Base-by-base conservation (phyloP, 2,329 filamentous ascomycete species). In the Colletotrichum sp. region DNA sequence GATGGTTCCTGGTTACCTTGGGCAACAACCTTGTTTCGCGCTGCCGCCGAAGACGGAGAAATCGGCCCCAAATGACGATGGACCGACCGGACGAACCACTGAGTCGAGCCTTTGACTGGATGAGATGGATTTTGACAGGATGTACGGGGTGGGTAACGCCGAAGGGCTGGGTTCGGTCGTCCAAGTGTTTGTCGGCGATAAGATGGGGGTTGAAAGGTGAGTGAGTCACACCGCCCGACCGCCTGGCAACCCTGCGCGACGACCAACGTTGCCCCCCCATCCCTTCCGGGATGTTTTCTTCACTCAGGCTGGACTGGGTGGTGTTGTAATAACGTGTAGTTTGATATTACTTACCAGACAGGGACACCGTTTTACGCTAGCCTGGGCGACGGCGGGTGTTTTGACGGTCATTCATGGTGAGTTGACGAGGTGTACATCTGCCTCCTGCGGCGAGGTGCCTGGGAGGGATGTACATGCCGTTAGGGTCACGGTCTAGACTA, bases 151-250 rank as follows among this genome's bases (percentile, higher is more conserved):
- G 18, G 27, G 29, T 34, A 67, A 62, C 55, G 57, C 70, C 66
- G 70, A 72, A 65, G 27, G 18, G 29, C 18, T 51, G 57, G 58
- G 38, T 61, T 59, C 59, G 59, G 33, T 63, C 34, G 59, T 71
- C 18, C 38, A 43, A 43, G 38, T 43, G 38, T 43, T 43, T 43
- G 38, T 73, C 70, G 70, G 70, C 70, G 66, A 73, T 73, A 70
- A 70, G 64, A 54, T 12, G 36, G 16, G 33, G 29, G 21, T n/a
- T 18, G 55, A n/a, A 21, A 31, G 55, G 31, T 31, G 29, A 58
- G 66, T 73, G 70, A 73, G 70, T 70, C 70, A 73, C 69, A 73
- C 66, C 66, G 66, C 59, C 64, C 38, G 38, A 33, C 51, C 54
- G 59, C 59, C 59, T 43, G 38, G 38, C 38, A 43, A 43, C 38